Evolutionary conservation across 139 green algal genomes (phyloP), one percentile per base, ranked within the genome.

Genomic region (Medakamo hakoo): DNA sequence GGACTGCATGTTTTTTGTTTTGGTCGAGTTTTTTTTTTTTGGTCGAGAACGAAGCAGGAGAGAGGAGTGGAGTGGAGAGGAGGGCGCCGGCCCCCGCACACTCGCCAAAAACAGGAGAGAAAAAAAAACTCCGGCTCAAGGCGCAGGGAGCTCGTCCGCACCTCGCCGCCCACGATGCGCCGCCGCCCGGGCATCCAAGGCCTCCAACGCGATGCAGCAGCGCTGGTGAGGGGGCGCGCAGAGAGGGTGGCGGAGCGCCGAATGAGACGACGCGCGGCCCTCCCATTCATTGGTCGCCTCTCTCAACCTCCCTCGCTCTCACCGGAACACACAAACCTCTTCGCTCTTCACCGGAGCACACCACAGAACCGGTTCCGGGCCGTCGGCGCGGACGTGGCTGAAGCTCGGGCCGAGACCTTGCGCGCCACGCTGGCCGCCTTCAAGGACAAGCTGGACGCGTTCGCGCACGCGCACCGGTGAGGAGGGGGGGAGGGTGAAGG

Each of bases 381-480:
- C 1, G 31, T 85, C 58, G 75, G 73, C 2, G 71, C 85, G 55
- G 71, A 81, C 68, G 61, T 83, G 5, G 62, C 74, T 3, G 62
- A 72, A 30, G 76, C 80, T 25, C 77, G 73, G 48, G 55, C 76
- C 60, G 70, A 78, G 63, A 63, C 78, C 52, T 75, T 86, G 73
- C 63, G 69, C 22, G 71, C 83, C 27, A 78, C 88, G 64, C 77
- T 94, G 76, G 59, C 63, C 0, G 49, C 71, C 22, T 88, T 94
- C 72, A 82, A 84, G 28, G 59, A 74, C 3, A 76, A 78, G 52
- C 68, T 95, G 48, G 84, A 95, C 72, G 80, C 94, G 29, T 97
- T 97, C 81, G 89, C 89, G 2, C 63, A 82, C n/a, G 86, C 89
- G 65, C 74, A 96, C 83, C 86, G 68, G 72, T 60, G 3, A 28